Evolutionary conservation across 2,329 filamentous ascomycete species (phyloP).

Genomic region (Aspergillus tanneri): DNA sequence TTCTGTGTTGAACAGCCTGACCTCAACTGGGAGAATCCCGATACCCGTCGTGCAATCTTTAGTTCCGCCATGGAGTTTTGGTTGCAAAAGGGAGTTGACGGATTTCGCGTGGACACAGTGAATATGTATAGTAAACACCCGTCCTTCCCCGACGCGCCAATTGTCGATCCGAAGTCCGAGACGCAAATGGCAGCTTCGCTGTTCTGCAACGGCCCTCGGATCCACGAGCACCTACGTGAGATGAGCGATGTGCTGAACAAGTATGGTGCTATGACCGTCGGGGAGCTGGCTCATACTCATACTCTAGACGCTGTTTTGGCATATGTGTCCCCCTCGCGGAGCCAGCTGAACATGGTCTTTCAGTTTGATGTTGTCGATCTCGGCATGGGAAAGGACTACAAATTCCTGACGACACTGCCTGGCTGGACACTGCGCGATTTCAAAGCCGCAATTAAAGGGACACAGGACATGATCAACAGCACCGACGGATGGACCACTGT

Average conservation of each 20-base stretch:
- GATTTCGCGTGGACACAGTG: constrained; percentile 71
- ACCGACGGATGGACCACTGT: constrained; percentile 63
- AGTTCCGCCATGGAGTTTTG: constrained; percentile 72
- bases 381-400: constrained; percentile 51
- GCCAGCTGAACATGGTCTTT: constrained; percentile 69
- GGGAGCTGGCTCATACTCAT: constrained; percentile 57
- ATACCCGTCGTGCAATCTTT: constrained; percentile 67
- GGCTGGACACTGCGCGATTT: constrained; percentile 52
- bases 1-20: constrained; percentile 76
- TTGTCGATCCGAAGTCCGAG: constrained; percentile 46
- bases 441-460: constrained; percentile 54
- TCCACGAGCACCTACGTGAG: constrained; percentile 58
- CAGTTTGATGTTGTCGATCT: constrained; percentile 67
- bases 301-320: constrained; percentile 56
- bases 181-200: constrained; percentile 61
- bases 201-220: constrained; percentile 57
- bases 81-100: constrained; percentile 69
- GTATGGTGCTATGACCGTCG: constrained; percentile 59
- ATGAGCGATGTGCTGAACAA: constrained; percentile 54
- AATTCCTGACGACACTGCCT: constrained; percentile 52
- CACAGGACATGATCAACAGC: constrained; percentile 58
- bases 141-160: constrained; percentile 49
- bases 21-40: constrained; percentile 77
- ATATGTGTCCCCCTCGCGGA: constrained; percentile 56
- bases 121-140: constrained; percentile 68